Evolutionary conservation across 805 yeast genomes (phyloP), one percentile per base, ranked within the genome.

Genomic region (Brettanomyces bruxellensis): DNA sequence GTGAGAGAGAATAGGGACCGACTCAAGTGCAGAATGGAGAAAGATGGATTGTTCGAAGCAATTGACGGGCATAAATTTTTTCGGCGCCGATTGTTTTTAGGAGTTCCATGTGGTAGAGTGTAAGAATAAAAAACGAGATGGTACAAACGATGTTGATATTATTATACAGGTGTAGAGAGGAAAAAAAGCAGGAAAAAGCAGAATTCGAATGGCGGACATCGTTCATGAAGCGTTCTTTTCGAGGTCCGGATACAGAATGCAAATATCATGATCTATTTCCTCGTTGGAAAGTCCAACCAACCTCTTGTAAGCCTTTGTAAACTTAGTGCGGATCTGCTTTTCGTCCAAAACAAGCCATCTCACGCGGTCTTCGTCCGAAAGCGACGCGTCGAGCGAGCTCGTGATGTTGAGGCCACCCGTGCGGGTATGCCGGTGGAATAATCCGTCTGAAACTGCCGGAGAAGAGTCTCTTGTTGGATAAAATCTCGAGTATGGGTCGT

Each of bases 251-350:
- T 18, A 18, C 18, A 18, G 18, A 18, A 18, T 18, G 18, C 38
- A 3, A 13, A 51, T 18, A 34, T 49, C 56, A 3, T 34, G 14
- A 5, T 47, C 49, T 12, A 53, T 48, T 25, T 53, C 55, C 2
- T 47, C 47, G 11, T 28, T 34, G 12, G 35, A 34, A 11, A 53
- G 41, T 6, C 56, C 56, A 6, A 44, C 43, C 1, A 55, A 55
- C 38, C 46, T 46, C 13, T 46, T 44, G 13, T 51, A 53, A n/a
- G 47, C 43, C 36, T 44, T 49, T 1, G 56, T 53, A 25, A 45
- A 51, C 12, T 37, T 38, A 4, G 30, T 28, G 3, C 49, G 25
- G 13, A 51, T 49, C 11, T 51, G 52, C 22, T 43, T 42, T 11
- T 30, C 25, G 34, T 49, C 43, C 14, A 51, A 38, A 24, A 44